Percentiles rank a stretch among this genome's conserved stretches.
These are phyloP conservation scores for Ricinus communis DNA, from an alignment of 345 rosid genomes.

Conservation along the genomic window DNA sequence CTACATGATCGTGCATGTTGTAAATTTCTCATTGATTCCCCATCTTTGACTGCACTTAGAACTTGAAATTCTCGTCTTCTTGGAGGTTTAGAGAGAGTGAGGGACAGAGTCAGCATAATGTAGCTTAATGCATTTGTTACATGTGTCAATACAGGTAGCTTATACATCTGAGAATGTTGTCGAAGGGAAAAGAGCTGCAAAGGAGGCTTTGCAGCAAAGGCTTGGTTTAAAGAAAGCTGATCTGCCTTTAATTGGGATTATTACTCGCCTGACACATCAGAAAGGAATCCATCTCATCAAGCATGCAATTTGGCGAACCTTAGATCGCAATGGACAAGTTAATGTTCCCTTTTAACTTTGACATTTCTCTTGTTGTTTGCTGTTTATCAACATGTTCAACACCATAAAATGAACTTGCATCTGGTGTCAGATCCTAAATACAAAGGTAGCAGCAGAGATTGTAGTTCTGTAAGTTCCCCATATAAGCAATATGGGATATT, in stretches of 20 bases:
- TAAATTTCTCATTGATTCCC: not conserved
- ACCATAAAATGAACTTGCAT: not conserved
- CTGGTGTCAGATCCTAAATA: not conserved
- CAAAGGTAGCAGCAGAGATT: not conserved
- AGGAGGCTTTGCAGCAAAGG: constrained; percentile 72
- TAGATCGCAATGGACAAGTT: constrained; percentile 90
- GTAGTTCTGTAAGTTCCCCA: too few species aligned
- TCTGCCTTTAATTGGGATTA: constrained; percentile 76
- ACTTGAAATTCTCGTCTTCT: not conserved
- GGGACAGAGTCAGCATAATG: not conserved
- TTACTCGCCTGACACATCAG: constrained; percentile 89
- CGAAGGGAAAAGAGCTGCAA: constrained; percentile 91
- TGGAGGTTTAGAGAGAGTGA: not conserved
- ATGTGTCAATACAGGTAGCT: constrained; percentile 47
- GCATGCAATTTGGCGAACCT: constrained; percentile 76
- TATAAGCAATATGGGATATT: too few species aligned
- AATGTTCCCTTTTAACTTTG: constrained; percentile 10
- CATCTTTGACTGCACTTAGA: not conserved
- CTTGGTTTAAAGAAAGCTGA: constrained; percentile 61
- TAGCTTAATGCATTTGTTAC: constrained; percentile 1
- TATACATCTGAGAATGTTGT: constrained; percentile 75
- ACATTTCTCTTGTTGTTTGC: not conserved
- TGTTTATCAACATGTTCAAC: not conserved
- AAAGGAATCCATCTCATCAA: constrained; percentile 95
- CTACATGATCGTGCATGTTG: not conserved